Evolutionary conservation across 2,329 filamentous ascomycete genomes (phyloP).

Genomic region (Penicillium sp.): DNA sequence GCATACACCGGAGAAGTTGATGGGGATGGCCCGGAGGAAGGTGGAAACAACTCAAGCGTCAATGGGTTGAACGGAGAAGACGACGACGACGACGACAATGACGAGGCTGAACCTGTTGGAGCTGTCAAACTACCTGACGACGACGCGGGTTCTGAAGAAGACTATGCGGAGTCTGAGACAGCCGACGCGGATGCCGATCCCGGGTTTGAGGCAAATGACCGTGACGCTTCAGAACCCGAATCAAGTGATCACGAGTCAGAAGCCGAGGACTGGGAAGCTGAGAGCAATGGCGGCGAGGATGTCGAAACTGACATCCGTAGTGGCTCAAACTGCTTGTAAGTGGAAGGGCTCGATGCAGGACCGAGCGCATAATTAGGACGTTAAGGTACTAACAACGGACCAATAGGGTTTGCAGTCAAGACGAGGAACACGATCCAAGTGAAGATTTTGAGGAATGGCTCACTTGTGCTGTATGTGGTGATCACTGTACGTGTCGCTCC

Average conservation of each 20-base stretch:
- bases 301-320: constrained; percentile 48
- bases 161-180: constrained; percentile 40
- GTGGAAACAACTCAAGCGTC: constrained; percentile 33
- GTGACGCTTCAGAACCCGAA: constrained; percentile 39
- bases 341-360: constrained; percentile 12
- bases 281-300: constrained; percentile 49
- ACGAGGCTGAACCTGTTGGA: constrained; percentile 43
- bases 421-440: constrained; percentile 78
- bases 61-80: constrained; percentile 35
- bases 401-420: constrained; percentile 74
- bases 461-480: constrained; percentile 72
- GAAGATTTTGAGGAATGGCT: constrained; percentile 80
- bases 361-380: background rate
- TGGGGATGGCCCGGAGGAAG: constrained; percentile 28
- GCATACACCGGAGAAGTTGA: constrained; percentile 36
- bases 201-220: constrained; percentile 43
- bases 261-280: constrained; percentile 53
- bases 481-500: constrained; percentile 67
- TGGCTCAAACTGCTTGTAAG: constrained; percentile 65
- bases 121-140: constrained; percentile 39
- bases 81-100: constrained; percentile 42
- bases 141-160: constrained; percentile 37
- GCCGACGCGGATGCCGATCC: constrained; percentile 46
- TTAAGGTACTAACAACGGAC: constrained; percentile 30
- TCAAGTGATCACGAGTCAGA: constrained; percentile 59